phyloP scores from a whole-genome alignment of 306 rosid species.

The Albizia julibrissin region DNA sequence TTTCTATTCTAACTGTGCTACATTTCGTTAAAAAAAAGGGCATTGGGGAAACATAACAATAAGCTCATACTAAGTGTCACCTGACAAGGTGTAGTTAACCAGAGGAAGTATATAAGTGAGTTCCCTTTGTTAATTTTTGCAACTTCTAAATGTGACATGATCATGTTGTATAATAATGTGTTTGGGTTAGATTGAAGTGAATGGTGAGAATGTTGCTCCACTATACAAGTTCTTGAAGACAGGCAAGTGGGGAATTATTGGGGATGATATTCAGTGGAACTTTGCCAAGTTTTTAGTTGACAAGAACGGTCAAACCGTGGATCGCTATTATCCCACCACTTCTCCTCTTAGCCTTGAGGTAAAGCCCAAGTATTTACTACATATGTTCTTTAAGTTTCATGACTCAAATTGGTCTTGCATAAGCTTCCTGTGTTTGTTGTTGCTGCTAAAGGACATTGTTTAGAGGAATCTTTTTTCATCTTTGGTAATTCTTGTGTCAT shows the following conservation, averaged over 20 bases:
- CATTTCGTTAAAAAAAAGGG: not conserved
- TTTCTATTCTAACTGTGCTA: not conserved
- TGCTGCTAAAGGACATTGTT: not conserved
- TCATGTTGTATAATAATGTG: not conserved
- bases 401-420: slow-evolving; percentile 1
- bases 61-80: not conserved
- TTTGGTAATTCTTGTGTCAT: slow-evolving; percentile 5
- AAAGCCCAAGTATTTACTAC: slow-evolving; percentile 21
- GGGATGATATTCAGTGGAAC: slow-evolving; percentile 91
- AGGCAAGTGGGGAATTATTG: slow-evolving; percentile 76
- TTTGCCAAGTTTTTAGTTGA: slow-evolving; percentile 79
- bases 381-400: not conserved
- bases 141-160: not conserved
- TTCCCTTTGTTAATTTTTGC: slow-evolving; percentile 9
- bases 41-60: not conserved
- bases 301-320: slow-evolving; percentile 69
- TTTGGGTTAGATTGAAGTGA: slow-evolving; percentile 72
- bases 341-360: slow-evolving; percentile 88
- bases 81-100: slow-evolving; percentile 17
- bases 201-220: slow-evolving; percentile 68
- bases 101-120: not conserved
- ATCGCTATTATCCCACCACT: slow-evolving; percentile 84
- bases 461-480: not conserved
- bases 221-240: slow-evolving; percentile 74
- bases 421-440: slow-evolving; percentile 7